These are phyloP conservation scores for Pseudomassariella vexata DNA, from an alignment of 2,329 filamentous ascomycete species.

Conservation along the genomic window DNA sequence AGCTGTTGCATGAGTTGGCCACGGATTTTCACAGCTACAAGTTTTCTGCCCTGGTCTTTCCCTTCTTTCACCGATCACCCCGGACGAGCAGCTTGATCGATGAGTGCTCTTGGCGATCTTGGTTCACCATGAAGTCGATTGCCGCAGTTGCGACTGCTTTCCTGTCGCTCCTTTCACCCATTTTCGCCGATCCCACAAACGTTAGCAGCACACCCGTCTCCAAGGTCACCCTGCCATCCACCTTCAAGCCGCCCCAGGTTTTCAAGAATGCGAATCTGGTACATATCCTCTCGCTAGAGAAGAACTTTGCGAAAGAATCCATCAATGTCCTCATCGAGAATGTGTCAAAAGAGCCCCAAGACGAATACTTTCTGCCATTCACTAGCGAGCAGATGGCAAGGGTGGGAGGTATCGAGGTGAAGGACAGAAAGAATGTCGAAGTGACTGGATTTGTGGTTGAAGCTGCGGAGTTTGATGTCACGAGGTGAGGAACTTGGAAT, in stretches of 20 bases:
- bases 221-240: conserved; percentile 53
- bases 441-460: conserved; percentile 65
- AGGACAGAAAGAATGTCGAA: conserved; percentile 77
- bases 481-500: conserved; percentile 40
- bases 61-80: conserved; percentile 8
- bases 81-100: conserved; percentile 21
- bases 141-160: conserved; percentile 51
- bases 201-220: conserved; percentile 38
- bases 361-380: conserved; percentile 89
- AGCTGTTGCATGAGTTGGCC: conserved; percentile 1
- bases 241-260: conserved; percentile 80
- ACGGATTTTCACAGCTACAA: conserved; percentile 2
- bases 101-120: conserved; percentile 20
- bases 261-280: conserved; percentile 94
- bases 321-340: conserved; percentile 96
- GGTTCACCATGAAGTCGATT: conserved; percentile 39
- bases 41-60: conserved; percentile 8
- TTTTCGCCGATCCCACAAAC: conserved; percentile 30
- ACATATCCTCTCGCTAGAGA: conserved; percentile 85
- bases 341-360: conserved; percentile 68
- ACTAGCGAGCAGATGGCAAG: conserved; percentile 67
- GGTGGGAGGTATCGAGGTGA: conserved; percentile 83
- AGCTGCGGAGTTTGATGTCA: conserved; percentile 56
- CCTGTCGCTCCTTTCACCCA: conserved; percentile 49
- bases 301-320: conserved; percentile 82